phyloP scores from a whole-genome alignment of 257 asterid species.

The Leptodermis oblonga region DNA sequence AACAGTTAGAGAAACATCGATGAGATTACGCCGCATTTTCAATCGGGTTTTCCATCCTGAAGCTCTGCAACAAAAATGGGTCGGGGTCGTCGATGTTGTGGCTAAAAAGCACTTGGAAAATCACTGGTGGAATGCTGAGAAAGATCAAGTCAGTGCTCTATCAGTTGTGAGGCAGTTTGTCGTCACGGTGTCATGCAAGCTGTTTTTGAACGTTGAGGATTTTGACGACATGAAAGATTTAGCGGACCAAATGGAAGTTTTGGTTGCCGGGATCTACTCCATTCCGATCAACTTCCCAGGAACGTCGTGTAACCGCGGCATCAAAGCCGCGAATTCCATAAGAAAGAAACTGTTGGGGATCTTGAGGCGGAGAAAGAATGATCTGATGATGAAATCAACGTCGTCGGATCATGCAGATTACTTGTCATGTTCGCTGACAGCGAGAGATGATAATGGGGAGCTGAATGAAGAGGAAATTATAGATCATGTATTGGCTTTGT shows the following conservation, averaged over 20 bases:
- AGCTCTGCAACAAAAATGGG: neutral
- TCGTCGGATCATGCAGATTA: neutral
- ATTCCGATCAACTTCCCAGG: neutral
- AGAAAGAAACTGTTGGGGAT: neutral
- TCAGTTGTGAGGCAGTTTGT: neutral
- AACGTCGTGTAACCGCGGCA: neutral
- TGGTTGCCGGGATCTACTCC: neutral
- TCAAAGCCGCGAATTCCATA: neutral
- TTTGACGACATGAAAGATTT: neutral
- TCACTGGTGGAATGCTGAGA: neutral
- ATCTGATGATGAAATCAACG: neutral
- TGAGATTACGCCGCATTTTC: neutral
- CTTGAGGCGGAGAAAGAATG: neutral
- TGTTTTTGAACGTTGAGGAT: neutral
- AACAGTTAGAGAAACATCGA: neutral
- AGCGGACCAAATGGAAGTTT: neutral
- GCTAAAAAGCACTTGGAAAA: neutral
- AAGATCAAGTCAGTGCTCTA: neutral
- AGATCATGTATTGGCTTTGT: neutral
- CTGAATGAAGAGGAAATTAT: neutral
- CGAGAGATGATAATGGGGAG: neutral
- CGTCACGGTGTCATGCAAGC: neutral
- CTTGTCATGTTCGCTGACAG: neutral
- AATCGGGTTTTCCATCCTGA: neutral
- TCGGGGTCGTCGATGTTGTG: neutral